A percentile compares a stretch with the other conserved stretches of the same genome.
These are phyloP conservation scores for Dactylonectria estremocensis DNA, from an alignment of 2,329 filamentous ascomycete genomes.

Conservation along the genomic window DNA sequence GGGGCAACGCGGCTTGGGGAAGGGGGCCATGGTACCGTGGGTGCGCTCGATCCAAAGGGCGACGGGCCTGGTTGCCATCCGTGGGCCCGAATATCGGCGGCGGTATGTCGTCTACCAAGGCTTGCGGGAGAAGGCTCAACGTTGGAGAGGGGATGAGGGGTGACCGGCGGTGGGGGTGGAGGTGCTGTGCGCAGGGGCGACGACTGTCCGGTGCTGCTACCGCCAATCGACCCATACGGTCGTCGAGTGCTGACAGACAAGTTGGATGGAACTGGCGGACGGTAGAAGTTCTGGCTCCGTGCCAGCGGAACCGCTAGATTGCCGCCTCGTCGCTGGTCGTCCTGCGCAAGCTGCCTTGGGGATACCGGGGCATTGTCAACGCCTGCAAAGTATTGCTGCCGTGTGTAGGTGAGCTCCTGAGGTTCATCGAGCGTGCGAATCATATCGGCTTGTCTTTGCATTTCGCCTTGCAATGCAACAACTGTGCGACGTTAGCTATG, in stretches of 20 bases:
- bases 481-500: constrained; percentile 62
- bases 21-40: constrained; percentile 67
- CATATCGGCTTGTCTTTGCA: constrained; percentile 73
- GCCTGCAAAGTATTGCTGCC: constrained; percentile 76
- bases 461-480: constrained; percentile 69
- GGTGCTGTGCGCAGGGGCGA: constrained; percentile 81
- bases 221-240: constrained; percentile 90
- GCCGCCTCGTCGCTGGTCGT: constrained; percentile 83
- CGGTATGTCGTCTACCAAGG: constrained; percentile 89
- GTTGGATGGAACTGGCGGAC: constrained; percentile 86
- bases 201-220: constrained; percentile 73
- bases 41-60: constrained; percentile 73
- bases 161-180: constrained; percentile 74
- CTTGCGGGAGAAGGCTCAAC: constrained; percentile 76
- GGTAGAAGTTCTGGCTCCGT: constrained; percentile 75
- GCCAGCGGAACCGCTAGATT: constrained; percentile 76
- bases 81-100: constrained; percentile 93
- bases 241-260: constrained; percentile 82
- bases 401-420: constrained; percentile 78
- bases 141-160: constrained; percentile 77
- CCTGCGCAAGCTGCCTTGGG: constrained; percentile 87
- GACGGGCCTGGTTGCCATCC: constrained; percentile 79
- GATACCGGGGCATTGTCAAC: constrained; percentile 87
- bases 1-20: constrained; percentile 66
- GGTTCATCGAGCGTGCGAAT: constrained; percentile 73